These are phyloP conservation scores for Zangia roseola DNA, from an alignment of 768 basidiomycete genomes.

Conservation along the genomic window DNA sequence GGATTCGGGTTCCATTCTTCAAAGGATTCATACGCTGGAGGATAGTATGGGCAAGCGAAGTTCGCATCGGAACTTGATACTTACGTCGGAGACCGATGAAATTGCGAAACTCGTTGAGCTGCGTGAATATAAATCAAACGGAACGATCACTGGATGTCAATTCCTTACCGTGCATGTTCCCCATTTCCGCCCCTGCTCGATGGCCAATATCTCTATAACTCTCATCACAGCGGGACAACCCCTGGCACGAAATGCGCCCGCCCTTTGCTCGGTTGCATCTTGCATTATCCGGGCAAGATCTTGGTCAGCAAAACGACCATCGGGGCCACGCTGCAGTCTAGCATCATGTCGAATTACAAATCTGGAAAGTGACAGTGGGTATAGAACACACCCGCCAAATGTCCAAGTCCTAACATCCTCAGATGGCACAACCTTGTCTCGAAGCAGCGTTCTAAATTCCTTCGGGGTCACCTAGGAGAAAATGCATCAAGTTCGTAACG, in stretches of 20 bases:
- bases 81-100: constrained; percentile 71
- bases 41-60: constrained; percentile 6
- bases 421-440: constrained; percentile 9
- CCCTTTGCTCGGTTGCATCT: constrained; percentile 55
- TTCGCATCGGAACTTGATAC: constrained; percentile 9
- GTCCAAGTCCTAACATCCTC: constrained; percentile 46
- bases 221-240: constrained; percentile 65
- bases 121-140: not conserved
- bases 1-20: constrained; percentile 70
- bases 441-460: constrained; percentile 19
- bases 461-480: constrained; percentile 15
- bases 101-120: constrained; percentile 71
- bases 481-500: not conserved
- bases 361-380: not conserved
- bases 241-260: constrained; percentile 67
- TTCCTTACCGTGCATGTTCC: constrained; percentile 64
- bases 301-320: constrained; percentile 59
- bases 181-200: constrained; percentile 66
- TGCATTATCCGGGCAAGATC: constrained; percentile 65
- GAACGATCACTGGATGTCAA: not conserved
- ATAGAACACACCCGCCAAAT: constrained; percentile 43
- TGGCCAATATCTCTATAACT: constrained; percentile 67
- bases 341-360: not conserved
- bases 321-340: constrained; percentile 49
- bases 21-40: constrained; percentile 60